Evolutionary conservation across 495 filamentous ascomycete species (phyloP).

Genomic region (Penicillium bovifimosum): DNA sequence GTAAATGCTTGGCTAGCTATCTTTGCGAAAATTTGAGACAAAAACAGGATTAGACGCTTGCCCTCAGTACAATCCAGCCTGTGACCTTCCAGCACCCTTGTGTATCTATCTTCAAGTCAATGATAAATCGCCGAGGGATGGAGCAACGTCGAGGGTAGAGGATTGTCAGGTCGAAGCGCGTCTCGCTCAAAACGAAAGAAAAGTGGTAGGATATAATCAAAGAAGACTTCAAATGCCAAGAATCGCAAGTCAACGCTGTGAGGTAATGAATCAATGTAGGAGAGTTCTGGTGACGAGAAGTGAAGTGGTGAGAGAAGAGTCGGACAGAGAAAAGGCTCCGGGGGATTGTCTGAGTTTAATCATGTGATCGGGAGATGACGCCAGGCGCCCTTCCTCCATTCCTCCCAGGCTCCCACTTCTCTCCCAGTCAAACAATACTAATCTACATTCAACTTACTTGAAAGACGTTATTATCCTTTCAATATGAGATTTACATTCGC

Average conservation of each 20-base stretch:
- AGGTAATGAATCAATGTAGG: neutral
- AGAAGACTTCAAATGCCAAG: neutral
- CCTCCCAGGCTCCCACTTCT: neutral
- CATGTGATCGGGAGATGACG: slow-evolving; percentile 26
- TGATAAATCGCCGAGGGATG: neutral
- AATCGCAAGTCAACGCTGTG: slow-evolving; percentile 9
- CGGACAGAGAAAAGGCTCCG: slow-evolving; percentile 2
- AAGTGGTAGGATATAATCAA: neutral
- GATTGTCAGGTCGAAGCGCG: neutral
- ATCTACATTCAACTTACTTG: neutral
- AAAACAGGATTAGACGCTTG: slow-evolving; percentile 31
- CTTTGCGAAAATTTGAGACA: slow-evolving; percentile 38
- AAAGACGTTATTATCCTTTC: slow-evolving; percentile 2
- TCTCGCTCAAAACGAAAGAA: neutral
- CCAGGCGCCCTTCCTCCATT: slow-evolving; percentile 3
- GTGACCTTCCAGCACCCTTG: slow-evolving; percentile 15
- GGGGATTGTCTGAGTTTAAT: slow-evolving; percentile 14
- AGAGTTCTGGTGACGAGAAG: neutral
- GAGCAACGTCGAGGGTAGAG: slow-evolving; percentile 4
- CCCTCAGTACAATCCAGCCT: slow-evolving; percentile 22
- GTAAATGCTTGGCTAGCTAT: slow-evolving; percentile 52
- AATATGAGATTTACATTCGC: slow-evolving; percentile 55
- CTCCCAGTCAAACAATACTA: neutral
- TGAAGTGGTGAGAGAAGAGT: neutral
- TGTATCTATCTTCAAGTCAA: slow-evolving; percentile 21